Evolutionary conservation across 2,329 filamentous ascomycete species (phyloP), one percentile per base, ranked within the genome.

Genomic region (Aspergillus intermedius): DNA sequence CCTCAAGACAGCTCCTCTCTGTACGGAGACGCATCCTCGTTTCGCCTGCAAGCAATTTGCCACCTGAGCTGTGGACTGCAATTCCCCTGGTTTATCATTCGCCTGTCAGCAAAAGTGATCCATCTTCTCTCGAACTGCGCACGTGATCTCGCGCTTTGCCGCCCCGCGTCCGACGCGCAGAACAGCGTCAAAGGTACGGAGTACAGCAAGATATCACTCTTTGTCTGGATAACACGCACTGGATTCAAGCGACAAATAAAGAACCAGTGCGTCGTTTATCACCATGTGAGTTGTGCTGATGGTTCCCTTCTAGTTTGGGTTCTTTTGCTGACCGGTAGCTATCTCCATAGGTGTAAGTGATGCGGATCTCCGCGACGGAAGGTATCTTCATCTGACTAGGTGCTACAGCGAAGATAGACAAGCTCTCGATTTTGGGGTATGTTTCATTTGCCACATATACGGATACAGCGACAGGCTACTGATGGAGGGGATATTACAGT

Each of bases 361-460:
- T 19, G 19, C 42, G 25, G 42, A 19, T 34, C 17, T 45, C 13
- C 8, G 7, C 6, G 32, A 4, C 7, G 32, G 44, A 21, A 45
- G 21, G 17, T 21, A 37, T 35, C 30, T 39, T 45, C 15, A 22
- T 45, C 25, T 44, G 37, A 40, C 37, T 6, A 3, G 2, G 4
- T 37, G 8, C 19, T 40, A 10, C 17, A 88, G 88, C 91, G 57
- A 86, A 83, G 67, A 91, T 97, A 60, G 88, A 95, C 65, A 94
- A 91, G 65, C 81, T 96, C 59, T 87, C 86, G 57, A 93, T 97
- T 54, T 74, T 83, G 65, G 91, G 90, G 79, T 82, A 70, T 54
- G 62, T 5, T 43, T 7, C 15, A 2, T 42, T 7, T 46, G 25
- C 32, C 46, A 44, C 45, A 21, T 23, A 13, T 51, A 40, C 32